Evolutionary conservation across 2,329 filamentous ascomycete genomes (phyloP).

Genomic region (Dissoconium aciculare): DNA sequence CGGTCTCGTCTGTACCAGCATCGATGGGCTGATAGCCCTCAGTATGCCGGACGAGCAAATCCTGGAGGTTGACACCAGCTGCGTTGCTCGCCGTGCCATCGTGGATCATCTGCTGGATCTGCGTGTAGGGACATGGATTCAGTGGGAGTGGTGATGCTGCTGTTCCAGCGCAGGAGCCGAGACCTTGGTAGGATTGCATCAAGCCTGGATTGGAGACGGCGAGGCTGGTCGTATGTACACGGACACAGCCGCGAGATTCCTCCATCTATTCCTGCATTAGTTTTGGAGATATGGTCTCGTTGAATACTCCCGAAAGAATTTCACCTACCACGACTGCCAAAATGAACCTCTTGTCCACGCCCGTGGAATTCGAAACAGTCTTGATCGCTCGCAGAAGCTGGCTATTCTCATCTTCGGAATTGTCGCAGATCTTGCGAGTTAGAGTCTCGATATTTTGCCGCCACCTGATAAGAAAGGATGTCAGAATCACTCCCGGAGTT

Average conservation of each 20-base stretch:
- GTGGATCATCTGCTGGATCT: constrained; percentile 26
- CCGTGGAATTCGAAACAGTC: constrained; percentile 18
- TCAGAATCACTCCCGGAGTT: too few species aligned
- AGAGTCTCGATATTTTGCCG: constrained; percentile 2
- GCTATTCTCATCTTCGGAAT: constrained; percentile 24
- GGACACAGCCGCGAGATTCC: constrained; percentile 32
- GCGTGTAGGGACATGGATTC: constrained; percentile 25
- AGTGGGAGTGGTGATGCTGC: constrained; percentile 13
- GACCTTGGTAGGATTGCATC: constrained; percentile 30
- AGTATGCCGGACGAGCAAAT: constrained; percentile 20
- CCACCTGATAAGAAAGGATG: too few species aligned
- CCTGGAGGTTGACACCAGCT: constrained; percentile 28
- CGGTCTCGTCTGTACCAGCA: constrained; percentile 18
- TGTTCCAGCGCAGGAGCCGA: constrained; percentile 23
- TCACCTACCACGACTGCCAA: constrained; percentile 21
- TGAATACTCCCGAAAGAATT: background rate
- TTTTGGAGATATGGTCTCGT: background rate
- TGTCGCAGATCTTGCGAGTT: constrained; percentile 19
- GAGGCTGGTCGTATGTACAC: constrained; percentile 28
- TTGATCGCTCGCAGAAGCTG: constrained; percentile 26
- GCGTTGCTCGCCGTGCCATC: constrained; percentile 30
- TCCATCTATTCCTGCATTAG: constrained; percentile 27
- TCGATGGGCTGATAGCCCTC: too few species aligned
- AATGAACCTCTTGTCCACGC: constrained; percentile 27
- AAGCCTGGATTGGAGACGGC: constrained; percentile 31